A percentile compares a stretch with the other conserved stretches of the same genome.
Evolutionary conservation across 1,284 basidiomycete genomes (phyloP).

Genomic region (Heterobasidion occidentale): DNA sequence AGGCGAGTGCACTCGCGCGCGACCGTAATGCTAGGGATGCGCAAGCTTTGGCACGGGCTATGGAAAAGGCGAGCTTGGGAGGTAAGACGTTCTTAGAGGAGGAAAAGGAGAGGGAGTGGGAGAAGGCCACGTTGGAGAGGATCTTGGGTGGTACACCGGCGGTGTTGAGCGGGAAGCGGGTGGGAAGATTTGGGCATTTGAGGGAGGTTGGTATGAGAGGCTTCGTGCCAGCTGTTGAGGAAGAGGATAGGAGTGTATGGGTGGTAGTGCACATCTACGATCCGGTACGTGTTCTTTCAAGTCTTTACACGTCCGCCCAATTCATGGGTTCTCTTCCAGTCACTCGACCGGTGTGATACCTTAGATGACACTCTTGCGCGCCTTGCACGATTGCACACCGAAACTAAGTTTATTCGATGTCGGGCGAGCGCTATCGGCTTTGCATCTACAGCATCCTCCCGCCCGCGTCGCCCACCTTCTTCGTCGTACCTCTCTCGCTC

Average conservation of each 20-base stretch:
- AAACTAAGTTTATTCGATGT: conserved; percentile 74
- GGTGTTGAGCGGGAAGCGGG: conserved; percentile 37
- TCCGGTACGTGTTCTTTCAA: conserved; percentile 42
- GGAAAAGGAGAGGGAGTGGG: conserved; percentile 31
- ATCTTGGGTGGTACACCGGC: conserved; percentile 21
- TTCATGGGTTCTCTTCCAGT: conserved; percentile 30
- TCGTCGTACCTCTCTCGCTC: conserved; percentile 9
- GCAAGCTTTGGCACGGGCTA: conserved; percentile 38
- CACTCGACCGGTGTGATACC: conserved; percentile 61
- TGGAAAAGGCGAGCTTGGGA: conserved; percentile 56
- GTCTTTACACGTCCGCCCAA: neutral
- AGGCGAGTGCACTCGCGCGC: conserved; percentile 48
- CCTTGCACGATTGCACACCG: conserved; percentile 61
- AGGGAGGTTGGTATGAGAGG: conserved; percentile 72
- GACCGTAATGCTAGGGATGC: conserved; percentile 41
- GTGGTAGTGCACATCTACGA: conserved; percentile 83
- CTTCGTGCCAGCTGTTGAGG: conserved; percentile 70
- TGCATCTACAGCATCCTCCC: conserved; percentile 32
- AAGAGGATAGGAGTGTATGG: conserved; percentile 62
- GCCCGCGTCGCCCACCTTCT: conserved; percentile 14
- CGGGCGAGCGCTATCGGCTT: conserved; percentile 75
- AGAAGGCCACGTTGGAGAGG: conserved; percentile 26
- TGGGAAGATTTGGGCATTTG: conserved; percentile 70
- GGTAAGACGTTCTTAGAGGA: conserved; percentile 68
- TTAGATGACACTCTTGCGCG: conserved; percentile 64